Evolutionary conservation across 2,329 filamentous ascomycete species (phyloP), one percentile per base, ranked within the genome.

Genomic region (Botrytis porri): DNA sequence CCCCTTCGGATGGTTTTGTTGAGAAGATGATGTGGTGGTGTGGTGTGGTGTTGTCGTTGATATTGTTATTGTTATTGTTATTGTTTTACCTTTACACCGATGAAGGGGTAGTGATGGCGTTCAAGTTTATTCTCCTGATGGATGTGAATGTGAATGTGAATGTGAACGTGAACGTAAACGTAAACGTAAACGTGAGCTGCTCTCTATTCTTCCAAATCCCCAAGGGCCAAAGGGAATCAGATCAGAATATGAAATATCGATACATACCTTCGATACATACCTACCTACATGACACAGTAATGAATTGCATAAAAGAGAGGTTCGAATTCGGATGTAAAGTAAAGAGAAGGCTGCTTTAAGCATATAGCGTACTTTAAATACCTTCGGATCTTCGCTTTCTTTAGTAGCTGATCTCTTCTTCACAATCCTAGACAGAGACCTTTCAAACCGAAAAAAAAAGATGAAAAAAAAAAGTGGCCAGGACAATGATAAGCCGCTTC

Each of bases 381-480:
- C 25, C 35, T 32, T 43, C 8, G 43, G 18, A 45, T 64, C 39
- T 64, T 64, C 39, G 25, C 48, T 25, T n/a, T 51, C 48, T 6
- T n/a, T 25, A 25, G 5, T 32, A 32, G n/a, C 29, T 43, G 61
- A 64, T 45, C 39, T 45, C 18, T 22, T 20, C 37, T 29, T 43
- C 25, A 25, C 1, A 6, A n/a, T 41, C 61, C n/a, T 6, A n/a
- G 18, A 29, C 16, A n/a, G 37, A 63, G 43, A 41, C 37, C 37
- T 63, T 32, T 51, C 25, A n/a, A 51, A 14, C 2, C 48, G 48
- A 51, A 51, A n/a, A n/a, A 51, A n/a, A 25, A 51, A n/a, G 25
- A 51, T n/a, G 10, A 51, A 51, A 51, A 62, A 37, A 37, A 41
- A 64, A 64, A 64, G 39, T 64, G 61, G 61, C n/a, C 61, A 64